Conservation (phyloP, 169 alveolate genomes). For the Amoebophrya sp. region DNA sequence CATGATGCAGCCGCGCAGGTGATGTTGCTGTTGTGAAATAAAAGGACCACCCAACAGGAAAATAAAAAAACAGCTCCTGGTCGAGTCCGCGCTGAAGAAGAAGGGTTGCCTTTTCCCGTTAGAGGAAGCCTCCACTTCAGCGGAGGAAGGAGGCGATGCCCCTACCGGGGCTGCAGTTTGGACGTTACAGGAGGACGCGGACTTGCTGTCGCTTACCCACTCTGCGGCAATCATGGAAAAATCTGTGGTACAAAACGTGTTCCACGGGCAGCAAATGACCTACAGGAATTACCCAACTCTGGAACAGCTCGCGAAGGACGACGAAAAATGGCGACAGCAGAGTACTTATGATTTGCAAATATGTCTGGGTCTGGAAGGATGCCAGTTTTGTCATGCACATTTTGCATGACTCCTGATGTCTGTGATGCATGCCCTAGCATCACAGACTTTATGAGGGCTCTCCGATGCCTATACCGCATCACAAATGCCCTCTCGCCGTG, state of each 20-base stretch:
- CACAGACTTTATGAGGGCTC: too few relatives aligned
- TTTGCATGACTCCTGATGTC: too few relatives aligned
- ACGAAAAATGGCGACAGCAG: neutral
- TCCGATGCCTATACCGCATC: too few relatives aligned
- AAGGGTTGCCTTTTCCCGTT: neutral
- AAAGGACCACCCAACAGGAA: too few relatives aligned
- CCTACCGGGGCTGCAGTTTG: neutral
- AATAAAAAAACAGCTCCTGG: neutral
- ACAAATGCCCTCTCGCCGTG: too few relatives aligned
- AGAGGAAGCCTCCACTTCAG: neutral
- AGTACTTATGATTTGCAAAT: too few relatives aligned
- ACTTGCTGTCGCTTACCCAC: neutral
- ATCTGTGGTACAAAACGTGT: neutral
- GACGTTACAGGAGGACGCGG: neutral
- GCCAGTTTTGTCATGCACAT: too few relatives aligned
- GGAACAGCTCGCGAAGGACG: conserved; percentile 24
- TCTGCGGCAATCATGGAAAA: neutral
- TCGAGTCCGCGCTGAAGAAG: conserved; percentile 22
- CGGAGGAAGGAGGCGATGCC: neutral
- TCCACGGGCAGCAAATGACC: neutral
- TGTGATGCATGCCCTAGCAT: too few relatives aligned
- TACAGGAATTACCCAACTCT: conserved; percentile 33
- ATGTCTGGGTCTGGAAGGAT: too few relatives aligned
- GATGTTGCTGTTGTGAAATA: too few relatives aligned
- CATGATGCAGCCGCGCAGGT: too few relatives aligned